phyloP scores from a whole-genome alignment of 371 early-diverging fungal species.

The Mortierella sp. region DNA sequence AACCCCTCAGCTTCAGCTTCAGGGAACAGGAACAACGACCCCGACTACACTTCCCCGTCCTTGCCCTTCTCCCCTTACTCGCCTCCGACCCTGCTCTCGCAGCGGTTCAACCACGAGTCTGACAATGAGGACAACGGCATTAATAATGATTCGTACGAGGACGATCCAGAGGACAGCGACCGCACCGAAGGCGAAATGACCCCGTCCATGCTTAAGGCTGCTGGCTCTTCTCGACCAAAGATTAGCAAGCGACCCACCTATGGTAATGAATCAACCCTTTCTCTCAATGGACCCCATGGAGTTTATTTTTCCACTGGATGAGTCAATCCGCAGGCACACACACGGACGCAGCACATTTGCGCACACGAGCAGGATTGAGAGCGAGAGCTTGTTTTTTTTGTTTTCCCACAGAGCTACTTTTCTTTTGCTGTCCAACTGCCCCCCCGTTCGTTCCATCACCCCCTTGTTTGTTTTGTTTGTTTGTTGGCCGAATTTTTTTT shows the following conservation, averaged over 20 bases:
- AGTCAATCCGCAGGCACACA: neutral
- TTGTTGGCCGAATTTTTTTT: neutral
- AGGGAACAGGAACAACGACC: slow-evolving; percentile 10
- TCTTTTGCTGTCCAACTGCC: neutral
- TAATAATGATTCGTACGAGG: slow-evolving; percentile 16
- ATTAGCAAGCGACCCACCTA: slow-evolving; percentile 17
- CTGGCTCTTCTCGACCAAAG: slow-evolving; percentile 14
- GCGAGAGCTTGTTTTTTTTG: neutral
- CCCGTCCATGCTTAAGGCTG: slow-evolving; percentile 12
- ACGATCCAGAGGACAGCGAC: slow-evolving; percentile 52
- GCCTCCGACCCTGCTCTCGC: slow-evolving; percentile 29
- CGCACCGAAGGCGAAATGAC: slow-evolving; percentile 44
- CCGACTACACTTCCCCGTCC: slow-evolving; percentile 16
- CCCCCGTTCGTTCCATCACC: neutral
- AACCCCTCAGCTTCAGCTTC: neutral
- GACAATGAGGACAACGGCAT: slow-evolving; percentile 33
- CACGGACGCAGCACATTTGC: neutral
- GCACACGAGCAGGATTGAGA: neutral
- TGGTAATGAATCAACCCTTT: slow-evolving; percentile 21
- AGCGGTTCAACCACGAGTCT: slow-evolving; percentile 42
- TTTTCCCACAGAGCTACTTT: neutral
- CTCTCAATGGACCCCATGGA: neutral
- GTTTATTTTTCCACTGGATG: slow-evolving; percentile 2
- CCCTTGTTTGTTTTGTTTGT: neutral
- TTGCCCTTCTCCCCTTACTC: slow-evolving; percentile 27